These are phyloP conservation scores for Casuarina cunninghamiana DNA, from an alignment of 306 rosid species.

Conservation along the genomic window DNA sequence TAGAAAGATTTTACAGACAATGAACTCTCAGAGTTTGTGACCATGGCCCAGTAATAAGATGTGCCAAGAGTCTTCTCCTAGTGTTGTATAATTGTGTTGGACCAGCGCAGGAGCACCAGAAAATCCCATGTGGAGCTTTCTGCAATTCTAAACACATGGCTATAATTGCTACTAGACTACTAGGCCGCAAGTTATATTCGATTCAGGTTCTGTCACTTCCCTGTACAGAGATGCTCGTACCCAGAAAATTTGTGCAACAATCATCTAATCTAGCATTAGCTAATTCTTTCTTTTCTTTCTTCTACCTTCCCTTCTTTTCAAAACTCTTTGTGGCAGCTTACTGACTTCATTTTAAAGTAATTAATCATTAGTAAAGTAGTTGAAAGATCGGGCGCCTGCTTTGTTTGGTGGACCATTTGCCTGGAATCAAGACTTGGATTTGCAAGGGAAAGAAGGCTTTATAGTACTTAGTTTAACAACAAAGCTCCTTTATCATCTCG, in stretches of 20 bases:
- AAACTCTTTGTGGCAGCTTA: conserved; percentile 46
- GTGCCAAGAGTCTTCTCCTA: conserved; percentile 9
- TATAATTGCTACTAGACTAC: conserved; percentile 29
- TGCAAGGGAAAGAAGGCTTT: conserved; percentile 30
- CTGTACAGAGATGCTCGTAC: conserved; percentile 24
- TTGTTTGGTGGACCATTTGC: conserved; percentile 34
- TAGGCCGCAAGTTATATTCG: conserved; percentile 16
- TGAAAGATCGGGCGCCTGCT: conserved; percentile 35
- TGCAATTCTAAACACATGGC: conserved; percentile 13
- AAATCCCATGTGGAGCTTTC: conserved; percentile 13
- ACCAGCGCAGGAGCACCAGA: conserved; percentile 31
- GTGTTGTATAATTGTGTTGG: conserved; percentile 35
- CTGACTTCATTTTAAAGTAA: conserved; percentile 28
- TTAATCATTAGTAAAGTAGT: conserved; percentile 30
- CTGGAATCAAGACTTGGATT: conserved; percentile 36
- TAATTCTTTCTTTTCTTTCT: conserved; percentile 13
- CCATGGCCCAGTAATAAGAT: conserved; percentile 1
- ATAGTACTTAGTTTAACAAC: conserved; percentile 20
- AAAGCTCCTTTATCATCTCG: conserved; percentile 35
- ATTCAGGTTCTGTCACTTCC: conserved; percentile 11
- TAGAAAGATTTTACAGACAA: not conserved
- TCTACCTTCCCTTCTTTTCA: not conserved
- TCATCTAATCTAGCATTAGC: conserved; percentile 23
- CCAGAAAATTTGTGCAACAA: conserved; percentile 38
- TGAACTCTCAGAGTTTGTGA: not conserved